Evolutionary conservation across 768 basidiomycete genomes (phyloP), one percentile per base, ranked within the genome.

Genomic region (Mycena haematopus): DNA sequence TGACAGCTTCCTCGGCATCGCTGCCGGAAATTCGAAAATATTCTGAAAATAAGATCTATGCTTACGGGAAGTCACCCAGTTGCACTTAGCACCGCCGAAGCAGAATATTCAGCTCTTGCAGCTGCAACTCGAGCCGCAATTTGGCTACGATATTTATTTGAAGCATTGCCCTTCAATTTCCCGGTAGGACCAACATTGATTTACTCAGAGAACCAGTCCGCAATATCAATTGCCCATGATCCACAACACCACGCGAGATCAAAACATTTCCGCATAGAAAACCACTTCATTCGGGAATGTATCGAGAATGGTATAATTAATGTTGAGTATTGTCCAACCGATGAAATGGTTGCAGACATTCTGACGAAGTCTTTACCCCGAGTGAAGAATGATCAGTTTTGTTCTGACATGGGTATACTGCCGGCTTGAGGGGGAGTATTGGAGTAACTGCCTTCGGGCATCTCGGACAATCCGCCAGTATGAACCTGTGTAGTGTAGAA

Each of bases 201-300:
- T 11, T 58, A 50, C n/a, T 58, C 57, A n/a, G 57, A 58, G n/a
- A 58, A 58, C 27, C 57, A 58, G 15, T 58, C 57, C 5, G 49
- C 57, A 38, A 58, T 58, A 27, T 38, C n/a, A n/a, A n/a, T n/a
- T n/a, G n/a, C n/a, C n/a, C n/a, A n/a, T n/a, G n/a, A n/a, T n/a
- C n/a, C n/a, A n/a, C n/a, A n/a, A n/a, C n/a, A n/a, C n/a, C n/a
- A n/a, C n/a, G n/a, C n/a, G n/a, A n/a, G n/a, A n/a, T 33, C 15
- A 58, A 33, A 33, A 33, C 31, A 33, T 33, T 33, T 33, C 31
- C 31, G 31, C 31, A 33, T 33, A 6, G 31, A 33, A 33, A 33
- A 33, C 11, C 31, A 33, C 31, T 33, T 33, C 31, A 33, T 33
- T 33, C 31, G 31, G 31, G 31, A 33, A 33, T 33, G 31, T 33